These are phyloP conservation scores for Fusarium fracticaudum DNA, from an alignment of 2,329 filamentous ascomycete species.

Conservation along the genomic window DNA sequence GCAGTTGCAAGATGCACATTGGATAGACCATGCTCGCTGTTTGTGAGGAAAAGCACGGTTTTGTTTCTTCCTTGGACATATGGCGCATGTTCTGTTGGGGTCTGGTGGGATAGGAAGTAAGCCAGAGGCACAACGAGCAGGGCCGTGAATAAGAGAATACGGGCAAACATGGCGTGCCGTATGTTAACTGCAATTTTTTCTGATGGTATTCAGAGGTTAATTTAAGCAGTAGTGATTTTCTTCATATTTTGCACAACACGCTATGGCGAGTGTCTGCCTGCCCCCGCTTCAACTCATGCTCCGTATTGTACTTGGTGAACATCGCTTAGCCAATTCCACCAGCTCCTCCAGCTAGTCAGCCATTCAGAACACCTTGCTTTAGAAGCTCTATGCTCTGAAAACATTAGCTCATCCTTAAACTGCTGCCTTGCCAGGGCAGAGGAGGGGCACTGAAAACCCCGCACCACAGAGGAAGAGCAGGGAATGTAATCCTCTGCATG, in stretches of 20 bases:
- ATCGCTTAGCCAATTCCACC: not conserved
- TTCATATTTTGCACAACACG: not conserved
- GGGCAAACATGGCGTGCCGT: not conserved
- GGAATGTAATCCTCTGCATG: not conserved
- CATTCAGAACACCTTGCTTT: not conserved
- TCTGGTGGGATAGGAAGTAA: not conserved
- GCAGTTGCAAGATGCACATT: conserved; percentile 52
- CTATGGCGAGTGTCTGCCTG: not conserved
- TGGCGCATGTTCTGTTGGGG: not conserved
- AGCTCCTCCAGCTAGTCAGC: not conserved
- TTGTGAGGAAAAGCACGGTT: not conserved
- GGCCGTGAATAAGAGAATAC: not conserved
- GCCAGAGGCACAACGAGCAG: not conserved
- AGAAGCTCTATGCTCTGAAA: not conserved
- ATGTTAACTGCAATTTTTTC: not conserved
- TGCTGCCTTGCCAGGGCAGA: not conserved
- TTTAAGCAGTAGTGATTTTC: not conserved
- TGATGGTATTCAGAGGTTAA: not conserved
- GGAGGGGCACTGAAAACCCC: not conserved
- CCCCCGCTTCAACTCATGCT: not conserved
- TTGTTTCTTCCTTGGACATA: not conserved
- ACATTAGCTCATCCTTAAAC: not conserved
- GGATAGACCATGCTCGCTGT: conserved; percentile 45
- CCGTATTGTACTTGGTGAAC: rapidly evolving
- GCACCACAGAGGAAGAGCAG: not conserved